A percentile compares a stretch with the other conserved stretches of the same genome.
Conservation (phyloP, 2,329 filamentous ascomycete species). For the Ustulina deusta region DNA sequence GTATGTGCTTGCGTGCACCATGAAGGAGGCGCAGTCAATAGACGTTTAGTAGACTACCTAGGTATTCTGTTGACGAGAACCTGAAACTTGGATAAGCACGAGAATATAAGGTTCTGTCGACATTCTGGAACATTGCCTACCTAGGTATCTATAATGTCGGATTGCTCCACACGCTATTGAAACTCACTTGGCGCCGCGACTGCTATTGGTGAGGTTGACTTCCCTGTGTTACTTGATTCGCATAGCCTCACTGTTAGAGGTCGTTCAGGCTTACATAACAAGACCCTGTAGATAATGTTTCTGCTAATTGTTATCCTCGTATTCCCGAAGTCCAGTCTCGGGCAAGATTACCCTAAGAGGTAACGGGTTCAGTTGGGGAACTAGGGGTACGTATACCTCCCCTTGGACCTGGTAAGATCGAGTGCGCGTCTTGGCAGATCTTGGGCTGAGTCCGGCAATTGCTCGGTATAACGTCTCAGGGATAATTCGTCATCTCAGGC, state of each 20-base stretch:
- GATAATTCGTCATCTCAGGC: conserved; percentile 5
- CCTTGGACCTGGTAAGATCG: background rate
- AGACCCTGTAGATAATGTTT: background rate
- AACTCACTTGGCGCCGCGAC: background rate
- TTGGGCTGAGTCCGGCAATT: background rate
- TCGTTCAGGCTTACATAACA: background rate
- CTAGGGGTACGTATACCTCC: conserved; percentile 25
- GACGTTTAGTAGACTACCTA: too few species aligned
- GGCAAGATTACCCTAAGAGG: too few species aligned
- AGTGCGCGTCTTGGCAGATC: conserved; percentile 16
- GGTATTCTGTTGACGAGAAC: too few species aligned
- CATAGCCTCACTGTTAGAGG: background rate
- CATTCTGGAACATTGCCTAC: too few species aligned
- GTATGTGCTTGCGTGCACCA: too few species aligned
- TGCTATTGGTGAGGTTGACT: background rate
- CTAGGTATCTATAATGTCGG: background rate
- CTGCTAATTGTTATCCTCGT: too few species aligned
- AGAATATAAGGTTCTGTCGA: too few species aligned
- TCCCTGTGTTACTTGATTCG: background rate
- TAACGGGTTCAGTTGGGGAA: background rate
- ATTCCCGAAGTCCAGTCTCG: too few species aligned
- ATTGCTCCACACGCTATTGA: background rate
- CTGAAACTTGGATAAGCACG: too few species aligned
- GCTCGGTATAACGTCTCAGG: background rate
- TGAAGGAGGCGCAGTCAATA: too few species aligned